phyloP scores from a whole-genome alignment of 2,329 filamentous ascomycete genomes.

The Stylonectria norvegica region DNA sequence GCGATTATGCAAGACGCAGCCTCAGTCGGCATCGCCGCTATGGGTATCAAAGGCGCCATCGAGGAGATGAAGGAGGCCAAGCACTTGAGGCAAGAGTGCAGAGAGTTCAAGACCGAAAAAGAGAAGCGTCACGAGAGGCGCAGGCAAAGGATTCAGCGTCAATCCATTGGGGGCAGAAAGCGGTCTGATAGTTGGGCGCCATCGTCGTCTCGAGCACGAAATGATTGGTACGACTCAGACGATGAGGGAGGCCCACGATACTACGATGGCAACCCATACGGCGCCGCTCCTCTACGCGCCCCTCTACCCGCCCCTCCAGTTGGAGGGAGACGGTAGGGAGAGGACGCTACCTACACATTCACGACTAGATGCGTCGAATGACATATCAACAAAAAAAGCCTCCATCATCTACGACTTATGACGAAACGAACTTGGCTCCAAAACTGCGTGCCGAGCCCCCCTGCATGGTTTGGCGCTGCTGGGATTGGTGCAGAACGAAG shows the following conservation, averaged over 20 bases:
- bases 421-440: conserved; percentile 20
- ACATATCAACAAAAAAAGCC: background rate
- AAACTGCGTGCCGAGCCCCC: conserved; percentile 11
- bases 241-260: conserved; percentile 44
- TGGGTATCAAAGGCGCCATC: conserved; percentile 56
- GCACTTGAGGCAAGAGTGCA: conserved; percentile 47
- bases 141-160: conserved; percentile 34
- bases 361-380: background rate
- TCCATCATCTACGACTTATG: conserved; percentile 20
- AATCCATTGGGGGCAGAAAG: conserved; percentile 33
- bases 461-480: conserved; percentile 5
- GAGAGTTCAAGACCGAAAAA: conserved; percentile 49
- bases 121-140: conserved; percentile 48
- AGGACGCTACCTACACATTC: background rate
- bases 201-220: conserved; percentile 38
- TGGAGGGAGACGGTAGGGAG: conserved; percentile 13
- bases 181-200: conserved; percentile 46
- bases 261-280: conserved; percentile 46
- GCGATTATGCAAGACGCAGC: conserved; percentile 56
- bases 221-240: conserved; percentile 37
- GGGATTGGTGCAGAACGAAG: conserved; percentile 1
- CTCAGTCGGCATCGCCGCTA: conserved; percentile 55
- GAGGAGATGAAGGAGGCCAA: conserved; percentile 55
- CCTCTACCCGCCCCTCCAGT: conserved; percentile 37
- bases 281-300: conserved; percentile 39